Evolutionary conservation across 768 basidiomycete genomes (phyloP).

Genomic region (Russula foetens): DNA sequence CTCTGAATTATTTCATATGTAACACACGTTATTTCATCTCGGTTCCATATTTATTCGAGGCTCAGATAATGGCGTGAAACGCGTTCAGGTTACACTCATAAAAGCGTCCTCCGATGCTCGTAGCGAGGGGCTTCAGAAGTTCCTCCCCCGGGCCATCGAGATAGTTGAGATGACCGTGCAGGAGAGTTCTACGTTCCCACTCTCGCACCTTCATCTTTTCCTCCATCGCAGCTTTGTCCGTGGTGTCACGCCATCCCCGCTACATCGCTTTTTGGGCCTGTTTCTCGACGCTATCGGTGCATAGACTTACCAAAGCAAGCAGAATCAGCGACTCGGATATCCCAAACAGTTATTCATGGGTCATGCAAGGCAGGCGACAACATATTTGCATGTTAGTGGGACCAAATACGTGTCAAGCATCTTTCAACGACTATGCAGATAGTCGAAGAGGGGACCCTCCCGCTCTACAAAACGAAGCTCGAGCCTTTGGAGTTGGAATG

Average conservation of each 20-base stretch:
- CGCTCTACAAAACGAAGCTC: slow-evolving; percentile 6
- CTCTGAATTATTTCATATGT: neutral
- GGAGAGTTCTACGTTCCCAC: slow-evolving; percentile 16
- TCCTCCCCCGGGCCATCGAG: slow-evolving; percentile 23
- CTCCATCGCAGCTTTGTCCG: slow-evolving; percentile 23
- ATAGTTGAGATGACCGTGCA: slow-evolving; percentile 24
- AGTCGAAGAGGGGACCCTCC: slow-evolving; percentile 4
- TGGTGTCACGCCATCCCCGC: slow-evolving; percentile 25
- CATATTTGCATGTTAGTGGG: slow-evolving; percentile 15
- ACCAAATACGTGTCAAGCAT: slow-evolving; percentile 2
- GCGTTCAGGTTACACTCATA: neutral
- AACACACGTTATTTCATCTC: neutral
- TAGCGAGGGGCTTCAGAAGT: neutral
- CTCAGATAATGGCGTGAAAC: neutral
- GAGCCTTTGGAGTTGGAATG: slow-evolving; percentile 18
- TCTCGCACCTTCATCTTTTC: slow-evolving; percentile 21
- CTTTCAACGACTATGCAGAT: slow-evolving; percentile 18
- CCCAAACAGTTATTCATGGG: slow-evolving; percentile 22
- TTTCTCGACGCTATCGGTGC: slow-evolving; percentile 22
- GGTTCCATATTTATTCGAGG: neutral
- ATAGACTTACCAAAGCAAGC: slow-evolving; percentile 15
- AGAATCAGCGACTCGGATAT: slow-evolving; percentile 18
- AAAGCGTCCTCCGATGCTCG: neutral
- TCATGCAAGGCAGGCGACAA: slow-evolving; percentile 23
- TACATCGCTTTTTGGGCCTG: slow-evolving; percentile 26